Percentiles rank a stretch among this genome's conserved stretches.
Conservation (phyloP, 2,329 filamentous ascomycete genomes). For the Cadophora luteo-olivacea region DNA sequence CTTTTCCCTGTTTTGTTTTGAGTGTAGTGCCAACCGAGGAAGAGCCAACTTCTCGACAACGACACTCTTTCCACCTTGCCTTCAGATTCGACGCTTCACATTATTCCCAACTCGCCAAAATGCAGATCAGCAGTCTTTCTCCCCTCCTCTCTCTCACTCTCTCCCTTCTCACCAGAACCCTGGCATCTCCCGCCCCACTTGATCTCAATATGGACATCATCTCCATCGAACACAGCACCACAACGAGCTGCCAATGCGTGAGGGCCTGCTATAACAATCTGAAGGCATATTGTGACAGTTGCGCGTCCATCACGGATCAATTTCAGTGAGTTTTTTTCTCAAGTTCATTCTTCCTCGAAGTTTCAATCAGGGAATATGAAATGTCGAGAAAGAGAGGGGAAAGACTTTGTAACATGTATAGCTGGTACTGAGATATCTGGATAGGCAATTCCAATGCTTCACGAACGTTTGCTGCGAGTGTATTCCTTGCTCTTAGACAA, state of each 20-base stretch:
- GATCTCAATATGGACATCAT: not conserved
- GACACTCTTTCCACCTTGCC: not conserved
- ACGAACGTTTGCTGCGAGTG: constrained; percentile 19
- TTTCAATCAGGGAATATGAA: no score
- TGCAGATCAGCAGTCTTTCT: not conserved
- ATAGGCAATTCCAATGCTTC: constrained; percentile 12
- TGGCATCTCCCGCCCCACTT: not conserved
- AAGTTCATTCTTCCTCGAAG: no score
- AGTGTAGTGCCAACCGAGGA: not conserved
- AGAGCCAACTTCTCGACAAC: not conserved
- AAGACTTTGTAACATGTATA: no score
- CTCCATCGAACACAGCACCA: not conserved
- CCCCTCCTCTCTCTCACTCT: not conserved
- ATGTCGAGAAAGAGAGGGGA: not conserved
- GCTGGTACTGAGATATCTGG: no score
- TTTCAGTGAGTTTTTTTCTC: constrained; percentile 14
- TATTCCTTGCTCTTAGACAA: not conserved
- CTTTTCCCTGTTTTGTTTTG: constrained; percentile 5
- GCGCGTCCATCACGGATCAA: not conserved
- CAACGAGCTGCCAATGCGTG: constrained; percentile 2
- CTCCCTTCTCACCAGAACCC: not conserved
- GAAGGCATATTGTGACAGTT: constrained; percentile 16
- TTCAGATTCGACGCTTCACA: not conserved
- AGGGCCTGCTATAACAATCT: constrained; percentile 3
- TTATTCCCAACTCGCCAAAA: not conserved